Conservation (phyloP, 768 basidiomycete genomes). For the Rhizopogon roseolus region DNA sequence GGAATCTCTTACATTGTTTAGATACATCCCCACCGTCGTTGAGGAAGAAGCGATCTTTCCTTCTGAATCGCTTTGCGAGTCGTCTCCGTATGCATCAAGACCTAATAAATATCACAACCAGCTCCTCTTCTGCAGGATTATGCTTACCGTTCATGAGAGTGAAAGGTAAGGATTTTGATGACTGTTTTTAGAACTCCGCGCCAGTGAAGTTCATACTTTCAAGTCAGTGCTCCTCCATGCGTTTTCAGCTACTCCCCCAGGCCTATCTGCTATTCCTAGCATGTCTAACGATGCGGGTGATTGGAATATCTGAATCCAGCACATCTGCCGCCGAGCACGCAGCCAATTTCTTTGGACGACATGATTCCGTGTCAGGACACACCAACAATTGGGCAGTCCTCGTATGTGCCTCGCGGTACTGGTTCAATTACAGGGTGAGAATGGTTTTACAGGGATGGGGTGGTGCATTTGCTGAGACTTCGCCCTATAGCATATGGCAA, state of each 20-base stretch:
- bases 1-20: conserved; percentile 59
- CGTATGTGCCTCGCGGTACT: conserved; percentile 90
- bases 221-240: conserved; percentile 11
- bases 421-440: conserved; percentile 97
- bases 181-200: conserved; percentile 21
- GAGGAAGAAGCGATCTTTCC: conserved; percentile 31
- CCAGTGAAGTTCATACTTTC: neutral
- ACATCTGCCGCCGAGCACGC: conserved; percentile 28
- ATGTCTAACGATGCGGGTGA: conserved; percentile 32
- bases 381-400: conserved; percentile 99
- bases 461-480: neutral
- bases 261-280: conserved; percentile 23
- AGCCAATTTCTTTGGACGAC: conserved; percentile 41
- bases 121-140: neutral
- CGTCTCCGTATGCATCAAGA: conserved; percentile 60
- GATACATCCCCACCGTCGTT: conserved; percentile 6
- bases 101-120: conserved; percentile 30
- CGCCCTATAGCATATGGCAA: conserved; percentile 87
- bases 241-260: conserved; percentile 16
- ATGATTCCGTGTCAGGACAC: conserved; percentile 42
- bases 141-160: conserved; percentile 27
- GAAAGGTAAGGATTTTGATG: conserved; percentile 1
- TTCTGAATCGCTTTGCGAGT: conserved; percentile 57
- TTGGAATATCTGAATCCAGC: conserved; percentile 18
- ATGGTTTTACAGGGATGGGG: neutral